Evolutionary conservation across 2,329 filamentous ascomycete species (phyloP).

Genomic region (Camptophora hylomeconis): DNA sequence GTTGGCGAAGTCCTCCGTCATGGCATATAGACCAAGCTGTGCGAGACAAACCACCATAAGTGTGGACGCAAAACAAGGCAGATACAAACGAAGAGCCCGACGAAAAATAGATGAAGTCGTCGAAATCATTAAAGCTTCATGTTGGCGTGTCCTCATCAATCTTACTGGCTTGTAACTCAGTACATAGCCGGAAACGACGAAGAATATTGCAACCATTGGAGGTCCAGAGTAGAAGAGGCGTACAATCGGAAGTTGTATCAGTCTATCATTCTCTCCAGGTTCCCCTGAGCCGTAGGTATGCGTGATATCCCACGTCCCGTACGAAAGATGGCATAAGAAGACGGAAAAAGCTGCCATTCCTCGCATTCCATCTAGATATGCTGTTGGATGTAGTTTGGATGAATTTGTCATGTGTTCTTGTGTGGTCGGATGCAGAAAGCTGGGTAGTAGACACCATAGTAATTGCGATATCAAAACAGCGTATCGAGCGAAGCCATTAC

Average conservation of each 20-base stretch:
- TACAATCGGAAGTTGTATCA: conserved; percentile 12
- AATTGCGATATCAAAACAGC: not conserved
- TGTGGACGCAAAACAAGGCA: conserved; percentile 29
- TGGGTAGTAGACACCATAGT: not conserved
- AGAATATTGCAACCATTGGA: conserved; percentile 36
- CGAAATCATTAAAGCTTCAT: conserved; percentile 10
- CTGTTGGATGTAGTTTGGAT: conserved; percentile 11
- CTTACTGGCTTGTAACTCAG: conserved; percentile 38
- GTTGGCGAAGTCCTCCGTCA: conserved; percentile 12
- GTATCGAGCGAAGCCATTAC: not conserved
- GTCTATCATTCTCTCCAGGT: conserved; percentile 4
- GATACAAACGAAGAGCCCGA: conserved; percentile 31
- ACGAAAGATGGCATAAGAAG: conserved; percentile 14
- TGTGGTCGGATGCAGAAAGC: conserved; percentile 3
- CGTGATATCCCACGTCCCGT: conserved; percentile 12
- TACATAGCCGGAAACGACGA: conserved; percentile 46
- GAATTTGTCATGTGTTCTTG: not conserved
- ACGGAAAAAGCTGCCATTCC: conserved; percentile 18
- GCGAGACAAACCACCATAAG: conserved; percentile 20
- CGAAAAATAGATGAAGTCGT: conserved; percentile 32
- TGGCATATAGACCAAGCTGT: conserved; percentile 11
- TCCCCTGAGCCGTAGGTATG: conserved; percentile 13
- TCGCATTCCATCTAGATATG: conserved; percentile 19
- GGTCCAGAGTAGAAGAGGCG: conserved; percentile 15
- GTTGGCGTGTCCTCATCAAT: conserved; percentile 17